These are phyloP conservation scores for Citrullus amarus DNA, from an alignment of 306 rosid genomes.

Conservation along the genomic window DNA sequence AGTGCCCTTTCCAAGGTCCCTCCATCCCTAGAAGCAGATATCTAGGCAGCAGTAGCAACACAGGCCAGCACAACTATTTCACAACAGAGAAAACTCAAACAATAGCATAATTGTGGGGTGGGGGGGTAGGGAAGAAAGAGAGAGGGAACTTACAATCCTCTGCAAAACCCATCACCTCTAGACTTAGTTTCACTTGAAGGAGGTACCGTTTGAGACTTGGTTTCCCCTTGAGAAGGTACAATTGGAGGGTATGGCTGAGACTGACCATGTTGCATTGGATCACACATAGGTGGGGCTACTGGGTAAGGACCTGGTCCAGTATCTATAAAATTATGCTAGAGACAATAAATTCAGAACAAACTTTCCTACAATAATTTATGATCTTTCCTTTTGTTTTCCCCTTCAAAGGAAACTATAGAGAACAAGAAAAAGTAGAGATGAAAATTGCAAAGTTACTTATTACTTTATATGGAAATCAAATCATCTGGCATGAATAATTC, in stretches of 20 bases:
- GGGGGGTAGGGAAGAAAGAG: background rate
- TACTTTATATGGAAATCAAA: background rate
- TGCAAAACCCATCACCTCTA: constrained; percentile 38
- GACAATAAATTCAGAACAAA: constrained; percentile 5
- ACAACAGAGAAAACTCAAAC: background rate
- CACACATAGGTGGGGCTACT: constrained; percentile 17
- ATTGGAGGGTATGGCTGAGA: constrained; percentile 13
- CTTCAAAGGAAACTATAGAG: background rate
- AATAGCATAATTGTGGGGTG: background rate
- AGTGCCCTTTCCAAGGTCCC: background rate
- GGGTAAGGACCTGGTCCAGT: constrained; percentile 8
- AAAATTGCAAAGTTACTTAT: background rate
- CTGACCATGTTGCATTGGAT: constrained; percentile 14
- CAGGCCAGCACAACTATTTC: constrained; percentile 29
- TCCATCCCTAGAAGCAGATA: constrained; percentile 26
- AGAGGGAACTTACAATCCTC: constrained; percentile 25
- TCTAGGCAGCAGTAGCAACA: constrained; percentile 41
- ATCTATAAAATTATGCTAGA: background rate
- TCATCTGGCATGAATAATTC: constrained; percentile 1
- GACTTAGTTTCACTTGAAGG: constrained; percentile 8
- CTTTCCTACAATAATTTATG: background rate
- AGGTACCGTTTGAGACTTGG: constrained; percentile 8
- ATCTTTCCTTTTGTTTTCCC: background rate
- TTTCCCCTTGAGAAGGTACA: constrained; percentile 11
- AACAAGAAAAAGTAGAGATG: background rate